A percentile compares a stretch with the other conserved stretches of the same genome.
These are phyloP conservation scores for Astragalus membranaceus DNA, from an alignment of 306 rosid species.

Conservation along the genomic window DNA sequence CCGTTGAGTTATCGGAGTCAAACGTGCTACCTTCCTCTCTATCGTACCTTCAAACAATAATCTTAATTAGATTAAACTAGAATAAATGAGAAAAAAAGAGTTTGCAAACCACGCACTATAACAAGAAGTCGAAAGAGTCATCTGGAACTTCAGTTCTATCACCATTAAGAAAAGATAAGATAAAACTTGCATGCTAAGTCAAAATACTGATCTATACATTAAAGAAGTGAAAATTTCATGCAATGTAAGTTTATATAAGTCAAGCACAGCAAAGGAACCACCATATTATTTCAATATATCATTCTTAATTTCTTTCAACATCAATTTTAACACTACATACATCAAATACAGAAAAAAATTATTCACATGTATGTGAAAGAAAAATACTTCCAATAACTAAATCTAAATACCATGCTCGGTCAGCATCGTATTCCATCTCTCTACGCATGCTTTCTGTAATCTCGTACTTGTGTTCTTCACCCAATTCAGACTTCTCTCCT, in stretches of 20 bases:
- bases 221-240: background rate
- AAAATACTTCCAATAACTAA: background rate
- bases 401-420: slow-evolving; percentile 86
- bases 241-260: background rate
- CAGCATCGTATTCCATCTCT: slow-evolving; percentile 93
- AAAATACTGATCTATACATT: background rate
- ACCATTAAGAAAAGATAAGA: background rate
- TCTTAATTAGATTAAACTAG: slow-evolving; percentile 14
- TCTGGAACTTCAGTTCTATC: slow-evolving; percentile 1
- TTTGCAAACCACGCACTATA: background rate
- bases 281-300: background rate
- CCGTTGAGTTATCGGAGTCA: slow-evolving; percentile 70
- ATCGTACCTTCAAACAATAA: slow-evolving; percentile 65
- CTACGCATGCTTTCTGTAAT: slow-evolving; percentile 86
- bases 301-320: background rate
- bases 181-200: slow-evolving; percentile 1
- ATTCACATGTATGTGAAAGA: background rate
- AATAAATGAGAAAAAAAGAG: background rate
- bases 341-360: background rate
- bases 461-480: slow-evolving; percentile 60
- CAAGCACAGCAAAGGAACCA: background rate
- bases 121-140: background rate
- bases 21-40: slow-evolving; percentile 94
- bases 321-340: background rate
- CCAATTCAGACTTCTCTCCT: slow-evolving; percentile 32